These are phyloP conservation scores for Rhodotorula sphaerocarpa DNA, from an alignment of 768 basidiomycete species.

Conservation along the genomic window DNA sequence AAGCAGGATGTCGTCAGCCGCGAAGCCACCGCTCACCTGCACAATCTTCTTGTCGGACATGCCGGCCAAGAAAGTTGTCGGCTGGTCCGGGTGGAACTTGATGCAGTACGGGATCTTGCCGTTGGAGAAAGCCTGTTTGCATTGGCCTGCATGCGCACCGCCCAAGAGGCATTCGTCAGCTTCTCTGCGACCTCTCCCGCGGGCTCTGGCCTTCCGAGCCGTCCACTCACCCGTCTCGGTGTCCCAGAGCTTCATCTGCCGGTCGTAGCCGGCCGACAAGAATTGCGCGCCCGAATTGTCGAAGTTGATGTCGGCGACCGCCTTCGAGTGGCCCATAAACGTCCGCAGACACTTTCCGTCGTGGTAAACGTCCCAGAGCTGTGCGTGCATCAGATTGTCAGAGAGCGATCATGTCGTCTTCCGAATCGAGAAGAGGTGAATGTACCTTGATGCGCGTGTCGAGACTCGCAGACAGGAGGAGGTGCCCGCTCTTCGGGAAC, in stretches of 20 bases:
- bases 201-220: no score
- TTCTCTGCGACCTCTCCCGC: no score
- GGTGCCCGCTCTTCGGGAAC: conserved; percentile 86
- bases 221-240: conserved; percentile 67
- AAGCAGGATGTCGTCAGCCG: neutral
- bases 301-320: conserved; percentile 92
- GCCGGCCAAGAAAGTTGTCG: conserved; percentile 89
- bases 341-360: conserved; percentile 94
- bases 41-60: conserved; percentile 99
- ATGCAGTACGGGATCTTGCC: conserved; percentile 96
- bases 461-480: conserved; percentile 89
- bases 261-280: conserved; percentile 87
- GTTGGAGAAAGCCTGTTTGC: conserved; percentile 90
- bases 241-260: conserved; percentile 98
- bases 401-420: conserved; percentile 3
- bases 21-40: conserved; percentile 54
- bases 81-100: conserved; percentile 93
- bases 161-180: neutral
- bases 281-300: conserved; percentile 86
- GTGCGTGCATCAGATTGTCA: neutral
- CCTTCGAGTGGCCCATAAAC: conserved; percentile 92
- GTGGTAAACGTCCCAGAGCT: conserved; percentile 98
- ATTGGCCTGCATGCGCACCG: conserved; percentile 53
- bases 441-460: conserved; percentile 93
- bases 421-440: neutral